Conservation (phyloP, 495 filamentous ascomycete genomes). For the Arthonia radiata region DNA sequence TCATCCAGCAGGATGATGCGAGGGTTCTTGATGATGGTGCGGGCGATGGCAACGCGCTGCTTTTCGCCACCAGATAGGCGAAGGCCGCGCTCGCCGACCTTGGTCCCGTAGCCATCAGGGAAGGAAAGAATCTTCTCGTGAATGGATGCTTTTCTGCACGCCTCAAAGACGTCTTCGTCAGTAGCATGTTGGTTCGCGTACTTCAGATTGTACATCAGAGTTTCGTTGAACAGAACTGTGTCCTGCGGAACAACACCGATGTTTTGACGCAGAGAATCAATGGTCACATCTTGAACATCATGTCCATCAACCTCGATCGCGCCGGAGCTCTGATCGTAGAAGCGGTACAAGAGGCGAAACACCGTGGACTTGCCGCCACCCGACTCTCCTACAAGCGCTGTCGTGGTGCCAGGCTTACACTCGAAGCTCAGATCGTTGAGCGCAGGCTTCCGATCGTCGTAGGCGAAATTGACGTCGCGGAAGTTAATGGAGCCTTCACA, state of each 20-base stretch:
- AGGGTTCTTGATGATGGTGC: slow-evolving; percentile 87
- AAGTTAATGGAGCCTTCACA: slow-evolving; percentile 70
- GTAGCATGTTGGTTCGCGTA: slow-evolving; percentile 75
- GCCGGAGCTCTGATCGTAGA: slow-evolving; percentile 62
- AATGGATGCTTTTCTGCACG: slow-evolving; percentile 77
- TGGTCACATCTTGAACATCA: slow-evolving; percentile 65
- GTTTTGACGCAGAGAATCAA: slow-evolving; percentile 70
- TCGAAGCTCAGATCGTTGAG: slow-evolving; percentile 58
- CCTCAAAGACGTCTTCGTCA: slow-evolving; percentile 71
- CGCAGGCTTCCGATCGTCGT: slow-evolving; percentile 70
- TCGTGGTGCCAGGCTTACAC: slow-evolving; percentile 73
- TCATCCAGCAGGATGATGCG: slow-evolving; percentile 92
- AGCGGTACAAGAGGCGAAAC: slow-evolving; percentile 88
- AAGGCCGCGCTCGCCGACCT: slow-evolving; percentile 83
- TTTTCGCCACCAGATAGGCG: slow-evolving; percentile 89
- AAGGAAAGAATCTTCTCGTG: slow-evolving; percentile 89
- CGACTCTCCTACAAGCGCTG: slow-evolving; percentile 84
- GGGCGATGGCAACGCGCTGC: slow-evolving; percentile 88
- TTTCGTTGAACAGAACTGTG: slow-evolving; percentile 90
- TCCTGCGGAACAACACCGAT: slow-evolving; percentile 96
- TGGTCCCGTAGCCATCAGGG: slow-evolving; percentile 76
- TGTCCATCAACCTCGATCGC: slow-evolving; percentile 61
- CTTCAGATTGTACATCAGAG: slow-evolving; percentile 86
- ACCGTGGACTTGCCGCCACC: slow-evolving; percentile 94
- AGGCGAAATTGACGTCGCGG: slow-evolving; percentile 69